Conservation (phyloP, 1,284 basidiomycete genomes). For the Sanghuangporus sanghuang region DNA sequence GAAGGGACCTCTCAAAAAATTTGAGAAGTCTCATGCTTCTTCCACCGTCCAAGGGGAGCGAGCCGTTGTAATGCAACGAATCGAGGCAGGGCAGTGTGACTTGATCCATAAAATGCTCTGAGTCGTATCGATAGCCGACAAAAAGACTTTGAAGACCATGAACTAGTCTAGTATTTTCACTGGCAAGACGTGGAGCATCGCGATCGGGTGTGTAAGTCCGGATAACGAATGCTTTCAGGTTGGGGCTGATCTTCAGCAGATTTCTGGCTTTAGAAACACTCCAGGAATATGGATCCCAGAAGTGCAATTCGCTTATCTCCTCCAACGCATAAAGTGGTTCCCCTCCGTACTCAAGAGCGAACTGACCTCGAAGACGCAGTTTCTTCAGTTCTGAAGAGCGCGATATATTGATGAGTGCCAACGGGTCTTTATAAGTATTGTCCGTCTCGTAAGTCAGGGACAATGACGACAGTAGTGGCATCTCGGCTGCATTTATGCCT, state of each 20-base stretch:
- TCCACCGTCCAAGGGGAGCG: not conserved
- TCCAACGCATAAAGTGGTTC: not conserved
- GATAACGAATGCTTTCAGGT: not conserved
- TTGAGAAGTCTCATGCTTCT: not conserved
- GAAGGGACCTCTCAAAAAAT: not conserved
- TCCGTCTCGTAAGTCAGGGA: not conserved
- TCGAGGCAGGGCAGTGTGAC: not conserved
- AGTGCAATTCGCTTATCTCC: not conserved
- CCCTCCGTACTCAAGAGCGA: not conserved
- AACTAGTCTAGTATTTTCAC: too few species aligned
- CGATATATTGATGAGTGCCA: not conserved
- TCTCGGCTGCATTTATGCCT: not conserved
- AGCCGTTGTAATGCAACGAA: not conserved
- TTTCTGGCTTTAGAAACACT: not conserved
- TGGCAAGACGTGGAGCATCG: not conserved
- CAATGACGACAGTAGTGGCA: not conserved
- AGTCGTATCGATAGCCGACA: too few species aligned
- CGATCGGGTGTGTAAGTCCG: not conserved
- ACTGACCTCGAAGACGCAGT: not conserved
- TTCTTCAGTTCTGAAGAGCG: not conserved
- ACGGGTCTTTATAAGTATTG: not conserved
- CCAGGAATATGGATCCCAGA: not conserved
- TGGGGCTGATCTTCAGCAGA: not conserved
- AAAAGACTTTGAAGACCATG: too few species aligned
- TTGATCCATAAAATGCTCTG: not conserved